Evolutionary conservation across 371 early-diverging fungal genomes (phyloP), one percentile per base, ranked within the genome.

Genomic region (Basidiobolus heterosporus): DNA sequence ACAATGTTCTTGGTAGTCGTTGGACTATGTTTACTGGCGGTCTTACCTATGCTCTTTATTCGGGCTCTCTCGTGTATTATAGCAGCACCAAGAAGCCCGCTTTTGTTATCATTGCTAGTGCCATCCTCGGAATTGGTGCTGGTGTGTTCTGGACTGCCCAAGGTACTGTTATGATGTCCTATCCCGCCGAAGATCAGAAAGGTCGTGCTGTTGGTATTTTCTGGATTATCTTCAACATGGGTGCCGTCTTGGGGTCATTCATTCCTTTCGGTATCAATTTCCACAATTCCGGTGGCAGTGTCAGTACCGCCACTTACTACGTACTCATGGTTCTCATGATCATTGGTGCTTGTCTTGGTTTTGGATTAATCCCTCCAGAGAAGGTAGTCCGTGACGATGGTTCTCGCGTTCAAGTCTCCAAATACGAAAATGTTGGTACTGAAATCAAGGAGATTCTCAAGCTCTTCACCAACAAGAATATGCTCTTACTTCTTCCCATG

Each of bases 91-190:
- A 64, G 30, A 48, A 59, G 7, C 48, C 60, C 3, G 65, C 46
- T 18, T 73, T 74, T 44, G 68, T 74, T 2, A 58, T 77, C 52
- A 52, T 70, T 14, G 59, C 78, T 19, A 78, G 80, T 47, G 77
- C 67, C 46, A 57, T 78, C 44, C 62, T 82, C n/a, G 83, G 83
- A 53, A 52, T 69, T 36, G 67, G 75, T 58, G 77, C 77, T 5
- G 74, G 67, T 57, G 48, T 56, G 51, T 62, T 80, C 38, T 80
- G 80, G 80, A 72, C 78, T 1, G 80, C 84, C 6, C 85, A 86
- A 58, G 85, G 84, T 36, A 74, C 80, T 62, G 77, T 86, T 53
- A 80, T 84, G 75, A 70, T 81, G 60, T 77, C 83, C 36, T 85
- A 87, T 55, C 84, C 87, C 2, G 64, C 65, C 22, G 84, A 85